Base-by-base conservation (phyloP, 768 basidiomycete species). In the Amanita pallidorosea region DNA sequence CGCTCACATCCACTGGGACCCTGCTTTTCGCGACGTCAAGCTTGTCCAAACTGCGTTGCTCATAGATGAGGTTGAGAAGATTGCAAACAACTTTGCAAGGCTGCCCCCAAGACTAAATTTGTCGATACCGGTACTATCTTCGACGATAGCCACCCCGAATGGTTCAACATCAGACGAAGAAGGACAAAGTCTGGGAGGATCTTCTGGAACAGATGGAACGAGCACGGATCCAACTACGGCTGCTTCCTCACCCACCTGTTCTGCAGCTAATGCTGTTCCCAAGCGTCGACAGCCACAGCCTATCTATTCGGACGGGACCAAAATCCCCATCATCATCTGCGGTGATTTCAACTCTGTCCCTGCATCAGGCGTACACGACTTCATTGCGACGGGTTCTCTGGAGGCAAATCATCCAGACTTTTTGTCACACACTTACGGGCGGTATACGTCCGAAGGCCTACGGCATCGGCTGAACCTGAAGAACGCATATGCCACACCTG, bases 271-370 rank as follows among this genome's bases (percentile, higher is more conserved):
- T 33, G 27, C 12, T 25, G 36, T 17, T 31, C 49, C 53, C 13
- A 33, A 54, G 50, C 36, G 50, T 22, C 34, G 38, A 42, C 76
- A 77, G 23, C 68, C 77, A 12, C 75, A 79, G 20, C 90, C 90
- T 15, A 61, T 68, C 18, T 97, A 97, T 63, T 58, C 79, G 11
- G 91, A 95, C 60, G 90, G 86, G 15, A 75, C 76, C 45, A 89
- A 90, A 73, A 96, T 98, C 62, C 95, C 96, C 7, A 66, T 87
- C 54, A 77, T 99, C 64, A 71, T 97, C 52, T 88, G 87, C 58
- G 92, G 93, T n/a, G 96, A 99, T 69, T 93, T 86, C 72, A 99
- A 99, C 72, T 95, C 92, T 45, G 68, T 83, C 2, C 87, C 90
- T 1, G 70, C 71, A 8, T 91, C 88, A 31, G 92, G 92, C 5